A percentile compares a stretch with the other conserved stretches of the same genome.
These are phyloP conservation scores for Xylariaceae sp. DNA, from an alignment of 2,329 filamentous ascomycete species.

Conservation along the genomic window DNA sequence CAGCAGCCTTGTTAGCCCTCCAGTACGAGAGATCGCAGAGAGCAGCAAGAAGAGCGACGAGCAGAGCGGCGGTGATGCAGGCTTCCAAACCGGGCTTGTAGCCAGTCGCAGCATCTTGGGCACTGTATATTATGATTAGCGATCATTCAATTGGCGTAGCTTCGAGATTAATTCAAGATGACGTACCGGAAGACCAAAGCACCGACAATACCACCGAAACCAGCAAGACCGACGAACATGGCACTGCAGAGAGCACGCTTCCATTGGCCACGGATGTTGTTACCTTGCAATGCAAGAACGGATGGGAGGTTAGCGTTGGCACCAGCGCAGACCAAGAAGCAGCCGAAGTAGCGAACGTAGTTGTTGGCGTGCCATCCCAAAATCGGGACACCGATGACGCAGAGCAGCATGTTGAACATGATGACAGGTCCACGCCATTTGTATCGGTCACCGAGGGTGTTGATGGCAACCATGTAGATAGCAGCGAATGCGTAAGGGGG, in stretches of 20 bases:
- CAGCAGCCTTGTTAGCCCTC: slow-evolving; percentile 45
- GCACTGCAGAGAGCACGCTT: slow-evolving; percentile 78
- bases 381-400: slow-evolving; percentile 66
- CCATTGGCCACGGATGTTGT: slow-evolving; percentile 87
- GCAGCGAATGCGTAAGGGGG: slow-evolving; percentile 65
- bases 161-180: neutral
- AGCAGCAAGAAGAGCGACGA: slow-evolving; percentile 44
- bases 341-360: slow-evolving; percentile 65
- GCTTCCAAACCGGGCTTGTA: slow-evolving; percentile 55
- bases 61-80: slow-evolving; percentile 47
- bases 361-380: slow-evolving; percentile 61
- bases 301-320: slow-evolving; percentile 74
- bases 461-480: slow-evolving; percentile 56
- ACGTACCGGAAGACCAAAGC: slow-evolving; percentile 62
- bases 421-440: slow-evolving; percentile 64
- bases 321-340: slow-evolving; percentile 71
- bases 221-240: slow-evolving; percentile 70
- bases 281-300: slow-evolving; percentile 75
- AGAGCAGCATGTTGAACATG: slow-evolving; percentile 60
- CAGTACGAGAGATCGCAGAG: slow-evolving; percentile 40
- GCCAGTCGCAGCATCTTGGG: slow-evolving; percentile 45
- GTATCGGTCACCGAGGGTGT: slow-evolving; percentile 65
- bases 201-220: slow-evolving; percentile 74
- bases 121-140: slow-evolving; percentile 9
- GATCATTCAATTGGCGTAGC: neutral